Evolutionary conservation across 176 grass and related monocot species (phyloP).

Genomic region (Aechmea fasciata): DNA sequence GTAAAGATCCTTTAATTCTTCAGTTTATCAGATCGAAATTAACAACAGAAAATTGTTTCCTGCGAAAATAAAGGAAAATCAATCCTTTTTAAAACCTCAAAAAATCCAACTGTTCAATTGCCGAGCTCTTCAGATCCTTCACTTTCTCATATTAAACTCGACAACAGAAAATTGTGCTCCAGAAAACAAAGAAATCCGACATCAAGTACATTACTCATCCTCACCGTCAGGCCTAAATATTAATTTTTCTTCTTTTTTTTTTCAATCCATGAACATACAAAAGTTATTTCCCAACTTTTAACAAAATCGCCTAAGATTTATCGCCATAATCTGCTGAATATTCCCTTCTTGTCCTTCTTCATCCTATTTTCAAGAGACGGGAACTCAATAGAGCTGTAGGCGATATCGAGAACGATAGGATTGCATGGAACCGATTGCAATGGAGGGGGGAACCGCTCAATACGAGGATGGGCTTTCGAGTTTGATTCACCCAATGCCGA

Average conservation of each 20-base stretch:
- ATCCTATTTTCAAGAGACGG: conserved; percentile 80
- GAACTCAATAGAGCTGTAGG: conserved; percentile 71
- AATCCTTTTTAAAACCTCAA: neutral
- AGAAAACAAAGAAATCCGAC: neutral
- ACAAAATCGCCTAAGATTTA: conserved; percentile 9
- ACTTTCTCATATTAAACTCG: neutral
- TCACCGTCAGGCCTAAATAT: neutral
- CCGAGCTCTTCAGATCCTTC: neutral
- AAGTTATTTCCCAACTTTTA: neutral
- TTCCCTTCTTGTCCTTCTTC: conserved; percentile 95
- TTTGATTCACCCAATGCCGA: conserved; percentile 60
- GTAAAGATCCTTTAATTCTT: neutral
- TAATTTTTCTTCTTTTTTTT: neutral
- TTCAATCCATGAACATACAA: neutral
- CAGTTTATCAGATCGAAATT: neutral
- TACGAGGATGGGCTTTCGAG: conserved; percentile 46
- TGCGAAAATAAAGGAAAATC: neutral
- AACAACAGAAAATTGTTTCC: neutral
- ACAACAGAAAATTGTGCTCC: neutral
- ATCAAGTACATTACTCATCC: neutral
- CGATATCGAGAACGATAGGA: conserved; percentile 92
- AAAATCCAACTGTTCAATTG: neutral
- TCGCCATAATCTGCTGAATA: conserved; percentile 77
- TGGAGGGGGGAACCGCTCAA: conserved; percentile 59
- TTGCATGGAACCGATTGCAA: conserved; percentile 78